Conservation (phyloP, 176 grass and related monocot genomes). For the Aegilops sharonensis region DNA sequence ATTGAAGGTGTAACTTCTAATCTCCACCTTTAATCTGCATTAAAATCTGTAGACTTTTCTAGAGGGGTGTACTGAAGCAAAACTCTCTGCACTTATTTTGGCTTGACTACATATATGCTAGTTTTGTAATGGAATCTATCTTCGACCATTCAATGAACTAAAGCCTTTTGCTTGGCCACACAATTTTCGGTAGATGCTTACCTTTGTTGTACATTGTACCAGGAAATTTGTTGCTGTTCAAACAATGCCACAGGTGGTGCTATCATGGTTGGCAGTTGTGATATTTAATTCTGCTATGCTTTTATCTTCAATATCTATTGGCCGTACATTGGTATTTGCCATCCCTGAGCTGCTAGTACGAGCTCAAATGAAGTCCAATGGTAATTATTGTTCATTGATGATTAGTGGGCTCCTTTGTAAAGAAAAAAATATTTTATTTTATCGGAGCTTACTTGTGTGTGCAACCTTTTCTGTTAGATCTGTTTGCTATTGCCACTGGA, state of each 20-base stretch:
- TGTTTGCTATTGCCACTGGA: conserved; percentile 37
- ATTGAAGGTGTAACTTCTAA: too few species aligned
- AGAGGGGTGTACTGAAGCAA: too few species aligned
- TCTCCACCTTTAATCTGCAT: too few species aligned
- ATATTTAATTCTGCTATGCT: conserved; percentile 46
- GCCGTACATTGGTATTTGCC: conserved; percentile 39
- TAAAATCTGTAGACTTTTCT: too few species aligned
- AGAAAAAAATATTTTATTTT: conserved; percentile 6
- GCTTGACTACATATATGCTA: neutral
- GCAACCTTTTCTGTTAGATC: conserved; percentile 35
- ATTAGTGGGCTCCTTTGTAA: conserved; percentile 7
- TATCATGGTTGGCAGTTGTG: conserved; percentile 34
- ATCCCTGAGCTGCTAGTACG: conserved; percentile 38
- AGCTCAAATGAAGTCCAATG: conserved; percentile 45
- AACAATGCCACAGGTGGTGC: conserved; percentile 29
- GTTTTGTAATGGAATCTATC: neutral
- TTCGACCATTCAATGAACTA: neutral
- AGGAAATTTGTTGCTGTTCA: conserved; percentile 29
- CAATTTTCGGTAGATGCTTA: neutral
- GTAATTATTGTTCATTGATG: conserved; percentile 36
- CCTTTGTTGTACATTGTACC: conserved; percentile 14
- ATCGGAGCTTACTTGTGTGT: conserved; percentile 1
- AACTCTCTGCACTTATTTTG: neutral
- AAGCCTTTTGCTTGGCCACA: neutral
- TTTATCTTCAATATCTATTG: conserved; percentile 35